A percentile compares a stretch with the other conserved stretches of the same genome.
Conservation (phyloP, 2,329 filamentous ascomycete species). For the Pseudogymnoascus sp. region DNA sequence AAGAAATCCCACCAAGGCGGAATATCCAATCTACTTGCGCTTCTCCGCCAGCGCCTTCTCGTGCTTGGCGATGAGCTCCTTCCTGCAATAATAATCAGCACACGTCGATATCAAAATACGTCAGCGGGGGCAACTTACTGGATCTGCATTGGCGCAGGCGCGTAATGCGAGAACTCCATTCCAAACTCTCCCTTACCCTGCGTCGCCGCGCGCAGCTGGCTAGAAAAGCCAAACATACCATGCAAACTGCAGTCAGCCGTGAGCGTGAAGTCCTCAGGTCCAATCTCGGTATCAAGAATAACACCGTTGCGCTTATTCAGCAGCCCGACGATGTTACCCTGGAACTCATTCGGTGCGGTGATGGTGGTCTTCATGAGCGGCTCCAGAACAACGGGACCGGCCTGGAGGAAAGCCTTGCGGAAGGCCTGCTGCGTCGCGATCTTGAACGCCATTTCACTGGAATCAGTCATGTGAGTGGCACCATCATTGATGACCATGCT, state of each 20-base stretch:
- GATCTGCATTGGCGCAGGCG: slow-evolving; percentile 74
- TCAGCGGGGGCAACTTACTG: slow-evolving; percentile 55
- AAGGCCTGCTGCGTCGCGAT: slow-evolving; percentile 93
- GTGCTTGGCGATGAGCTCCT: slow-evolving; percentile 59
- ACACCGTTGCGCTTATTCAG: slow-evolving; percentile 95
- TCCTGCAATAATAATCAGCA: slow-evolving; percentile 30
- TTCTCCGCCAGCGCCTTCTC: slow-evolving; percentile 58
- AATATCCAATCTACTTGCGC: slow-evolving; percentile 11
- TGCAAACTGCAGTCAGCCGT: slow-evolving; percentile 89
- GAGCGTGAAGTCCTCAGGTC: slow-evolving; percentile 86
- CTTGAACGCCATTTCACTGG: slow-evolving; percentile 93
- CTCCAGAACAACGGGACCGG: slow-evolving; percentile 77
- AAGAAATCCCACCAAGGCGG: not conserved
- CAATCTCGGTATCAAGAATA: slow-evolving; percentile 92
- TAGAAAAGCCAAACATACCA: slow-evolving; percentile 95
- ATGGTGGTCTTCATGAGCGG: slow-evolving; percentile 98
- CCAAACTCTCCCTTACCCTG: slow-evolving; percentile 98
- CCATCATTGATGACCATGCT: slow-evolving; percentile 93
- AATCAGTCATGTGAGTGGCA: slow-evolving; percentile 95
- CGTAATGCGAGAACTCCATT: slow-evolving; percentile 98
- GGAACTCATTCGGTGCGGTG: slow-evolving; percentile 93
- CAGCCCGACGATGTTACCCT: slow-evolving; percentile 87
- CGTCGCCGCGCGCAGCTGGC: slow-evolving; percentile 81
- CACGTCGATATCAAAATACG: not conserved
- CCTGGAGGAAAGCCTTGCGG: slow-evolving; percentile 80